Conservation (phyloP, 2,329 filamentous ascomycete genomes). For the Colletotrichum scovillei region DNA sequence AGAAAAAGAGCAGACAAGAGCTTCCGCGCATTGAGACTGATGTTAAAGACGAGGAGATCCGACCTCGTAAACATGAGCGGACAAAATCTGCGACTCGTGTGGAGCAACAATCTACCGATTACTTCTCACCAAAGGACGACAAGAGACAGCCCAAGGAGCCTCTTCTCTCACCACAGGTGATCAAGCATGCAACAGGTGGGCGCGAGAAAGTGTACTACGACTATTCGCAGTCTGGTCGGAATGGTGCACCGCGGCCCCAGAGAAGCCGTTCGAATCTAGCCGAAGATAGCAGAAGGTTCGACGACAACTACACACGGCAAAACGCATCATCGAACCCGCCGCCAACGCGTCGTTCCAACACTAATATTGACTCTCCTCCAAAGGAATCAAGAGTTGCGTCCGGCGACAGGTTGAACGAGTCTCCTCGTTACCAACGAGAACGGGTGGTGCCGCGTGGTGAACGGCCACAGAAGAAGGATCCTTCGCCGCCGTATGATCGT, state of each 20-base stretch:
- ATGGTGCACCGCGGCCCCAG: slow-evolving; percentile 43
- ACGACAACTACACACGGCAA: slow-evolving; percentile 41
- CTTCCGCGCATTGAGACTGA: slow-evolving; percentile 59
- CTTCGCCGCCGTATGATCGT: slow-evolving; percentile 43
- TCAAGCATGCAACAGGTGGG: slow-evolving; percentile 52
- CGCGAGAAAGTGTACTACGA: slow-evolving; percentile 57
- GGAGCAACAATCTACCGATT: slow-evolving; percentile 45
- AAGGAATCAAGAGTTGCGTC: slow-evolving; percentile 44
- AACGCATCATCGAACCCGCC: slow-evolving; percentile 40
- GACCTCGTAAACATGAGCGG: slow-evolving; percentile 45
- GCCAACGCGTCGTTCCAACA: slow-evolving; percentile 41
- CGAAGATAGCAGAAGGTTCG: slow-evolving; percentile 40
- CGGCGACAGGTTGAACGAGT: slow-evolving; percentile 46
- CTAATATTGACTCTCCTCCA: slow-evolving; percentile 41
- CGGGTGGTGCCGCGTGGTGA: slow-evolving; percentile 30
- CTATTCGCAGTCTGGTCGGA: slow-evolving; percentile 35
- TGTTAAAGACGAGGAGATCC: slow-evolving; percentile 39
- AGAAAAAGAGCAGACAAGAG: slow-evolving; percentile 51
- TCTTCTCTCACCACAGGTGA: slow-evolving; percentile 55
- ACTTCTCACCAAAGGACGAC: slow-evolving; percentile 42
- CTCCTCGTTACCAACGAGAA: slow-evolving; percentile 38
- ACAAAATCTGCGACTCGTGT: slow-evolving; percentile 48
- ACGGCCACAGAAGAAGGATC: slow-evolving; percentile 43
- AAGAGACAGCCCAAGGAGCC: slow-evolving; percentile 45
- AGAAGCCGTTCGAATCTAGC: slow-evolving; percentile 45